Percentiles rank a stretch among this genome's conserved stretches.
Conservation (phyloP, 495 filamentous ascomycete species). For the Daldinia bambusicola region DNA sequence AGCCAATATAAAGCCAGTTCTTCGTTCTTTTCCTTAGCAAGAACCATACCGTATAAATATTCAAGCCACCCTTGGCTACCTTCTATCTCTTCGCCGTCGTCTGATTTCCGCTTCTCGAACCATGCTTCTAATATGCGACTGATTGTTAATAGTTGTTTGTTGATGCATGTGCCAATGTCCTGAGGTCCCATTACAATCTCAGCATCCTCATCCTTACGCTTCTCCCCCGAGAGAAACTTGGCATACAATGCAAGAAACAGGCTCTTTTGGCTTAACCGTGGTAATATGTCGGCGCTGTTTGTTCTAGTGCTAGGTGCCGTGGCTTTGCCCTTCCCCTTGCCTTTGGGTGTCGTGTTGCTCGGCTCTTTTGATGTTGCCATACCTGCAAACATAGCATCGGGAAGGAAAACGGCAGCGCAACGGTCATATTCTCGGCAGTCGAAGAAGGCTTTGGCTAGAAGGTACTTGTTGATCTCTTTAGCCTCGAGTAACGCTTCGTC, state of each 20-base stretch:
- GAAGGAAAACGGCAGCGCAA: constrained; percentile 89
- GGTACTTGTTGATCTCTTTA: constrained; percentile 80
- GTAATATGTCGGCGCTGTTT: constrained; percentile 43
- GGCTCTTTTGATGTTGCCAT: constrained; percentile 62
- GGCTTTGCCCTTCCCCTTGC: constrained; percentile 63
- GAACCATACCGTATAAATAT: constrained; percentile 90
- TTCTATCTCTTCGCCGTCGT: constrained; percentile 64
- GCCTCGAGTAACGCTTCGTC: constrained; percentile 81
- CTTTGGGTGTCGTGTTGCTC: constrained; percentile 52
- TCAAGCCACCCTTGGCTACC: constrained; percentile 92
- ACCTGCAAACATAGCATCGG: constrained; percentile 72
- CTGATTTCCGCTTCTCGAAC: constrained; percentile 70
- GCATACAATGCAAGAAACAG: constrained; percentile 95
- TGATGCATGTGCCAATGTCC: constrained; percentile 82
- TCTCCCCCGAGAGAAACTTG: constrained; percentile 92
- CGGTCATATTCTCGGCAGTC: constrained; percentile 96
- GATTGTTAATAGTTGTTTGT: constrained; percentile 82
- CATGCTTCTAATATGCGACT: constrained; percentile 79
- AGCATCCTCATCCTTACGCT: constrained; percentile 92
- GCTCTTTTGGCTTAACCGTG: constrained; percentile 80
- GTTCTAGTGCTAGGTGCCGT: constrained; percentile 45
- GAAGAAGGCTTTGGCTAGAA: constrained; percentile 94
- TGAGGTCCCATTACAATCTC: constrained; percentile 97
- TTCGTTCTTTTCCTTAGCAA: constrained; percentile 92
- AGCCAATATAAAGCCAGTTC: constrained; percentile 83